Percentiles rank a stretch among this genome's conserved stretches.
Conservation (phyloP, 164 flowering plant species). For the Amborella trichopoda region DNA sequence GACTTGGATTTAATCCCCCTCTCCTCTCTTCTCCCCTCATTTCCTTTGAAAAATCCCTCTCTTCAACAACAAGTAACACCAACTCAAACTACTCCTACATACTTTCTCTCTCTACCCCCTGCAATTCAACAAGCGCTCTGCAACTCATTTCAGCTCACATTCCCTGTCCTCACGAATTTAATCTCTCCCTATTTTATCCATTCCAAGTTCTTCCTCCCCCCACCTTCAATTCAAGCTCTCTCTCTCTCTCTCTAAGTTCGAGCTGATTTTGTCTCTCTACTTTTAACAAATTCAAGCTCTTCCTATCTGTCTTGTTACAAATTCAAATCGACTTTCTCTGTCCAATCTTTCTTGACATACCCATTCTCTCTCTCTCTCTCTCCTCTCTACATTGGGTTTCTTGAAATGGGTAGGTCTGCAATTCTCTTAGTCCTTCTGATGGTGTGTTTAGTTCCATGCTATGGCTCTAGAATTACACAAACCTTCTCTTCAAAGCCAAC, state of each 20-base stretch:
- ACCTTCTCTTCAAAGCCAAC: conserved; percentile 23
- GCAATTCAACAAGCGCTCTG: too few relatives aligned
- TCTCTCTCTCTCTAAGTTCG: neutral
- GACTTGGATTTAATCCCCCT: too few relatives aligned
- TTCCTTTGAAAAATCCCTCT: too few relatives aligned
- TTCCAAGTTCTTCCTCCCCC: neutral
- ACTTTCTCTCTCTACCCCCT: too few relatives aligned
- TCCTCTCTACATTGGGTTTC: conserved; percentile 1
- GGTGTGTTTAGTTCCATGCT: conserved; percentile 17
- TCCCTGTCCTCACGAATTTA: neutral
- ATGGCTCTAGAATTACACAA: conserved; percentile 27
- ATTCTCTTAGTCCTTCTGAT: conserved; percentile 16
- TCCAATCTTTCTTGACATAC: conserved; percentile 9
- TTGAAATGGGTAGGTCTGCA: conserved; percentile 13
- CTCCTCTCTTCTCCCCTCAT: too few relatives aligned
- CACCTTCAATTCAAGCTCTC: neutral
- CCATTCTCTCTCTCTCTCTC: neutral
- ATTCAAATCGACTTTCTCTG: too few relatives aligned
- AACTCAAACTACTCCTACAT: too few relatives aligned
- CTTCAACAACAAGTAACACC: too few relatives aligned
- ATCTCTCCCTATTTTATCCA: too few relatives aligned
- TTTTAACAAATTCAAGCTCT: conserved; percentile 9
- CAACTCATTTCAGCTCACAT: too few relatives aligned
- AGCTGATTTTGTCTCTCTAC: conserved; percentile 4
- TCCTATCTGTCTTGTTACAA: too few relatives aligned